These are phyloP conservation scores for Keqinozyma sinolaborantium DNA, from an alignment of 1,139 yeast species.

Conservation along the genomic window DNA sequence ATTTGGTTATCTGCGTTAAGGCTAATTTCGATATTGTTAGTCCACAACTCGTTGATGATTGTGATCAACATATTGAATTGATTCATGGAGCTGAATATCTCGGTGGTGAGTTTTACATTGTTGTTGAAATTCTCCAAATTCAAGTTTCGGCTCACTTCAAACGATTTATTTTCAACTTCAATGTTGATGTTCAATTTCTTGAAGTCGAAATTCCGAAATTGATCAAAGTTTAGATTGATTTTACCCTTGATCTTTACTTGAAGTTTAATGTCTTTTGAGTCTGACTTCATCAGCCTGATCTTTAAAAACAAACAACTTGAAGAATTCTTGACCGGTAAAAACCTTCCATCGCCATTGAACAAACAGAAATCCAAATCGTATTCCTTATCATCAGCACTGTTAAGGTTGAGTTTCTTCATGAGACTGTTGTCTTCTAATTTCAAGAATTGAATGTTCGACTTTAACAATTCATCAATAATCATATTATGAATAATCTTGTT, in stretches of 20 bases:
- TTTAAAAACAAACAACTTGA: slow-evolving; percentile 33
- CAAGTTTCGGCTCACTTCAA: slow-evolving; percentile 26
- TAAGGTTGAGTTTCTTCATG: background rate
- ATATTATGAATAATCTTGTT: slow-evolving; percentile 62
- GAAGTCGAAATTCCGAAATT: slow-evolving; percentile 21
- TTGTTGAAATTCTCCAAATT: slow-evolving; percentile 22
- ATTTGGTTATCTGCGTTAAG: slow-evolving; percentile 27
- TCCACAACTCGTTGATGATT: slow-evolving; percentile 30
- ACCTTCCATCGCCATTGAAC: slow-evolving; percentile 28
- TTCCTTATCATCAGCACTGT: background rate
- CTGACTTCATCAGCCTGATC: slow-evolving; percentile 22
- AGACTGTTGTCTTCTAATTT: slow-evolving; percentile 12
- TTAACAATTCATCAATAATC: slow-evolving; percentile 56
- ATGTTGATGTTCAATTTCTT: slow-evolving; percentile 22
- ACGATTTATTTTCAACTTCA: slow-evolving; percentile 19
- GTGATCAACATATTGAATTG: slow-evolving; percentile 31
- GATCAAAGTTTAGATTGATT: slow-evolving; percentile 22
- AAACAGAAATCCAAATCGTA: slow-evolving; percentile 7
- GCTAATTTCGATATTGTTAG: slow-evolving; percentile 23
- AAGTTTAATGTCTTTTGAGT: slow-evolving; percentile 8
- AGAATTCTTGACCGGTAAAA: slow-evolving; percentile 34
- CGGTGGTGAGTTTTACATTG: slow-evolving; percentile 9
- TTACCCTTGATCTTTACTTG: slow-evolving; percentile 6
- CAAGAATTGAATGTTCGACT: slow-evolving; percentile 34
- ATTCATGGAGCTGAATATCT: slow-evolving; percentile 26